These are phyloP conservation scores for Penicillium sclerotiorum DNA, from an alignment of 2,329 filamentous ascomycete species.

Conservation along the genomic window DNA sequence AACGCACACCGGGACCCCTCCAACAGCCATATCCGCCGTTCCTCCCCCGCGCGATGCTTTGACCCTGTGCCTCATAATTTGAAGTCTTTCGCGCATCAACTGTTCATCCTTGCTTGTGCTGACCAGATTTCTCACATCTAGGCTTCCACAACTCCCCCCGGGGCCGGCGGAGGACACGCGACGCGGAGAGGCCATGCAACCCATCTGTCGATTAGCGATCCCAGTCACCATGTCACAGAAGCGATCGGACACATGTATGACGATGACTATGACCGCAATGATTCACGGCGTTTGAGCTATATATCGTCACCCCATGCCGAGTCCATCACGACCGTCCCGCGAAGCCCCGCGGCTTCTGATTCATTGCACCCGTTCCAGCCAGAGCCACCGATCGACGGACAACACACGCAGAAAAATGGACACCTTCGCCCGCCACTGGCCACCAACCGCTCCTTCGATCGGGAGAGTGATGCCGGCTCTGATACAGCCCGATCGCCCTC, in stretches of 20 bases:
- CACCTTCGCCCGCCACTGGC: conserved; percentile 29
- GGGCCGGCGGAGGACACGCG: conserved; percentile 51
- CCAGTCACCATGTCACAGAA: conserved; percentile 91
- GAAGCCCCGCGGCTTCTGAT: conserved; percentile 31
- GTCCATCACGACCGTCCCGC: conserved; percentile 44
- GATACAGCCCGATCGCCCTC: conserved; percentile 56
- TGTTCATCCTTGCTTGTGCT: neutral
- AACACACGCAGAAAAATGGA: conserved; percentile 35
- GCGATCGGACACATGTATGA: conserved; percentile 90
- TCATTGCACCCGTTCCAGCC: conserved; percentile 32
- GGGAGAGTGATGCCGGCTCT: conserved; percentile 55
- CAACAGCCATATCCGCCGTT: neutral
- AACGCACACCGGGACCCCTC: conserved; percentile 5
- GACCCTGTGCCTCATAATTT: conserved; percentile 8
- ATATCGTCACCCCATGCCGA: conserved; percentile 56
- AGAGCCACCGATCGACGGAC: conserved; percentile 39
- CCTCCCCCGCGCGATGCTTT: neutral
- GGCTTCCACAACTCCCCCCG: conserved; percentile 46
- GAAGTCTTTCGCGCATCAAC: neutral
- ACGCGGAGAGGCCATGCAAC: conserved; percentile 60
- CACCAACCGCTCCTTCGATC: conserved; percentile 36
- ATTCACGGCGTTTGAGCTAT: conserved; percentile 74
- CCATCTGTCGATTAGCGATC: conserved; percentile 76
- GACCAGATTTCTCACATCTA: conserved; percentile 22
- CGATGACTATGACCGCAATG: conserved; percentile 65